These are phyloP conservation scores for Deinandra increscens DNA, from an alignment of 129 eudicot species.

Conservation along the genomic window DNA sequence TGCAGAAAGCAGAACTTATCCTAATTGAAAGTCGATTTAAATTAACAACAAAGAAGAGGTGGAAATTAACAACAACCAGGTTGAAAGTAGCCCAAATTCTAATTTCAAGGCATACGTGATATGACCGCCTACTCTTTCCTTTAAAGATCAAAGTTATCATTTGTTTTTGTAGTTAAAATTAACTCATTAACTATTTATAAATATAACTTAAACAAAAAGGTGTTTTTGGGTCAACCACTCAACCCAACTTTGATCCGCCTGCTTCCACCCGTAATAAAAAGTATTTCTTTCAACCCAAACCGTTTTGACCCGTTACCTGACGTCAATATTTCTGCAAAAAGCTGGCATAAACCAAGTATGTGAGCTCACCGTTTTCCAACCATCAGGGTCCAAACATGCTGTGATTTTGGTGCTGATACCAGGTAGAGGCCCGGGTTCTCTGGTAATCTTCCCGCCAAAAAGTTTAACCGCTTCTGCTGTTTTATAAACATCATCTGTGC, in stretches of 20 bases:
- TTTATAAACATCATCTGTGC: constrained; percentile 90
- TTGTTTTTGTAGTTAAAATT: background rate
- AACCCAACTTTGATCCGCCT: background rate
- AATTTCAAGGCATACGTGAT: background rate
- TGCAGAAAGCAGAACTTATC: background rate
- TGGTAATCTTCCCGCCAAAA: constrained; percentile 78
- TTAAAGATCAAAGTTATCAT: no score
- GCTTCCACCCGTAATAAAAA: background rate
- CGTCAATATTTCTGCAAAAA: background rate
- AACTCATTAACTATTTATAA: background rate
- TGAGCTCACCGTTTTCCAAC: constrained; percentile 84
- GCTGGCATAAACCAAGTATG: constrained; percentile 8
- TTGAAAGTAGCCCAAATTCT: background rate
- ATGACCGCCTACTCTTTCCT: no score
- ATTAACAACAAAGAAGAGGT: background rate
- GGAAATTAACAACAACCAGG: background rate
- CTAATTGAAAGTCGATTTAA: background rate
- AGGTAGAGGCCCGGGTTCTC: constrained; percentile 96
- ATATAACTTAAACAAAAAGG: no score
- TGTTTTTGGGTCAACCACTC: no score
- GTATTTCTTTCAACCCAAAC: background rate
- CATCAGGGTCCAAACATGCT: constrained; percentile 97
- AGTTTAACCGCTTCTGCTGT: constrained; percentile 88
- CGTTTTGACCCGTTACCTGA: background rate
- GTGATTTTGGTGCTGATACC: constrained; percentile 91